Base-by-base conservation (phyloP, 2,329 filamentous ascomycete species). In the Periconia macrospinosa region DNA sequence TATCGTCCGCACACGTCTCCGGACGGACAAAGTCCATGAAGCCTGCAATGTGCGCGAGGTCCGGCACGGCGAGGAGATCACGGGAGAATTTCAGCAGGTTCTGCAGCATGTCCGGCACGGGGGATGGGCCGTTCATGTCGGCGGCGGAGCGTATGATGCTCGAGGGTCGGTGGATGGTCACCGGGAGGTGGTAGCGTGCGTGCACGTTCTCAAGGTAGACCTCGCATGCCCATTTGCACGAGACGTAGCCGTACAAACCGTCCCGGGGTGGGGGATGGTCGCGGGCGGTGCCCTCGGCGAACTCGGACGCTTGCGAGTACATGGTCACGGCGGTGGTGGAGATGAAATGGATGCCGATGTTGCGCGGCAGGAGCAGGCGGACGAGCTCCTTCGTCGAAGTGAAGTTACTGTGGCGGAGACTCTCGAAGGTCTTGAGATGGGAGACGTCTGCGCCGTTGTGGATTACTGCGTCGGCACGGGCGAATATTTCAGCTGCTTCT, bases 321-420 rank as follows among this genome's bases (percentile, higher is more conserved):
- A 33, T 33, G 30, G 30, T 42, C 5, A 58, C 37, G 19, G 43
- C 48, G 17, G 45, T 49, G 7, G 51, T 42, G 5, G 57, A 59
- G 18, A 57, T 40, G 45, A 50, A 59, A 35, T 59, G 57, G 15
- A 57, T 27, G 13, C 51, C 51, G 17, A 57, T 52, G 10, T 18
- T n/a, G 30, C 48, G 47, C 2, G 30, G 19, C 2, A 49, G n/a
- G 5, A n/a, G 15, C 2, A 51, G 20, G 11, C 33, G 33, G 18
- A 49, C 14, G 15, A 59, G 40, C 14, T 46, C 44, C 19, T 52
- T 49, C 14, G 51, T 58, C 1, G 55, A 41, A 1, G n/a, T 20
- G 10, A 56, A 17, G 35, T 60, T 60, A 20, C 33, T 17, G 3
- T 30, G 41, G 7, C 50, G 30, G 3, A 60, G 37, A 15, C 30